Conservation (phyloP, 2,329 filamentous ascomycete species). For the Colletotrichum lindemuthianum region DNA sequence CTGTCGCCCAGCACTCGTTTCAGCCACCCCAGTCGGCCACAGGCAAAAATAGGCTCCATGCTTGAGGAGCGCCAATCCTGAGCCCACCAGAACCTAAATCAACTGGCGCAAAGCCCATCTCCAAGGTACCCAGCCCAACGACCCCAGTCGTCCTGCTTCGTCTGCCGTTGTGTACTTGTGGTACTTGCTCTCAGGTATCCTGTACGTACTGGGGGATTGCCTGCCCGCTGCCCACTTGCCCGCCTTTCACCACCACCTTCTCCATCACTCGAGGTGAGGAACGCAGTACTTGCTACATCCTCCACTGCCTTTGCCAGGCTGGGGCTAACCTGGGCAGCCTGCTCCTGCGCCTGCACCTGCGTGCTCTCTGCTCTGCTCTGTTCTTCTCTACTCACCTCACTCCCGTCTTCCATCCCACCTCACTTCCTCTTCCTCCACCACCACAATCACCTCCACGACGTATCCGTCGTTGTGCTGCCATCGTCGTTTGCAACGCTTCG, state of each 20-base stretch:
- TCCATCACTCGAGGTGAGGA: no score
- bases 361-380: slow-evolving; percentile 7
- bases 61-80: slow-evolving; percentile 37
- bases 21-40: slow-evolving; percentile 36
- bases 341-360: background rate
- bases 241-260: background rate
- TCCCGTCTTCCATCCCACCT: slow-evolving; percentile 22
- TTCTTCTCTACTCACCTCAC: slow-evolving; percentile 24
- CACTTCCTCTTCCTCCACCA: slow-evolving; percentile 32
- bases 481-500: background rate
- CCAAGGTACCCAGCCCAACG: slow-evolving; percentile 34
- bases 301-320: no score
- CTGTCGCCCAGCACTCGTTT: slow-evolving; percentile 25
- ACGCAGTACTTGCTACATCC: no score
- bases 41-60: slow-evolving; percentile 37
- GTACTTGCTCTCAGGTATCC: no score
- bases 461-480: slow-evolving; percentile 1
- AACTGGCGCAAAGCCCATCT: slow-evolving; percentile 36
- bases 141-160: slow-evolving; percentile 14
- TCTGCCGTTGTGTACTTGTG: slow-evolving; percentile 19
- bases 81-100: slow-evolving; percentile 37
- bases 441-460: slow-evolving; percentile 18
- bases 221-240: slow-evolving; percentile 13
- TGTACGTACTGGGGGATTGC: background rate
- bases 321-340: background rate